Percentiles rank a stretch among this genome's conserved stretches.
Evolutionary conservation across 257 asterid species (phyloP).

Genomic region (Avicennia marina): DNA sequence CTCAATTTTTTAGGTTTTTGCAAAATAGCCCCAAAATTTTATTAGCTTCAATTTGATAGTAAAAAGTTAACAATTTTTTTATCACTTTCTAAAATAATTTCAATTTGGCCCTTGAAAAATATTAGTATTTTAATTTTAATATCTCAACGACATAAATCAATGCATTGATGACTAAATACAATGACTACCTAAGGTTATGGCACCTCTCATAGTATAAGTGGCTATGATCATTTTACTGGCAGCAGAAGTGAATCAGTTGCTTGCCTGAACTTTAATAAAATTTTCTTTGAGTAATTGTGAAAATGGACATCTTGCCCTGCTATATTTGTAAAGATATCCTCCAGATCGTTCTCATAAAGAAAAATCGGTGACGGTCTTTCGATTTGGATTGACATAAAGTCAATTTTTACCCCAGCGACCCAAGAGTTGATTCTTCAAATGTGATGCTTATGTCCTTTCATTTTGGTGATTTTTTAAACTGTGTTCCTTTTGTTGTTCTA

Average conservation of each 20-base stretch:
- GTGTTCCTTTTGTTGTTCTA: slow-evolving; percentile 12
- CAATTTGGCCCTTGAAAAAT: too few relatives aligned
- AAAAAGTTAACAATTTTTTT: too few relatives aligned
- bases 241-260: not conserved
- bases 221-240: not conserved
- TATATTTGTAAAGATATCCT: not conserved
- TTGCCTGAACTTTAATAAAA: not conserved
- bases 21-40: too few relatives aligned
- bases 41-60: too few relatives aligned
- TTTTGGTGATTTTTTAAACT: not conserved
- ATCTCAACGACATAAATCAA: too few relatives aligned
- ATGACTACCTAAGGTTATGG: too few relatives aligned
- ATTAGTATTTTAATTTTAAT: too few relatives aligned
- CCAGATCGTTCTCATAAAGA: not conserved
- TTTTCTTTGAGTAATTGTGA: not conserved
- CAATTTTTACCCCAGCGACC: slow-evolving; percentile 7
- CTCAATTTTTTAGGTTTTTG: too few relatives aligned
- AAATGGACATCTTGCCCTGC: not conserved
- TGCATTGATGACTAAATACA: too few relatives aligned
- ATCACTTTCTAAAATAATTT: too few relatives aligned
- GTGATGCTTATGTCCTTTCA: not conserved
- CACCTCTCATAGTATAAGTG: not conserved
- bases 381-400: not conserved
- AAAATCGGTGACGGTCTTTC: not conserved
- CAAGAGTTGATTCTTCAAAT: not conserved